phyloP scores from a whole-genome alignment of 352 stramenopile genomes.

The Globisporangium cylindrosporum region DNA sequence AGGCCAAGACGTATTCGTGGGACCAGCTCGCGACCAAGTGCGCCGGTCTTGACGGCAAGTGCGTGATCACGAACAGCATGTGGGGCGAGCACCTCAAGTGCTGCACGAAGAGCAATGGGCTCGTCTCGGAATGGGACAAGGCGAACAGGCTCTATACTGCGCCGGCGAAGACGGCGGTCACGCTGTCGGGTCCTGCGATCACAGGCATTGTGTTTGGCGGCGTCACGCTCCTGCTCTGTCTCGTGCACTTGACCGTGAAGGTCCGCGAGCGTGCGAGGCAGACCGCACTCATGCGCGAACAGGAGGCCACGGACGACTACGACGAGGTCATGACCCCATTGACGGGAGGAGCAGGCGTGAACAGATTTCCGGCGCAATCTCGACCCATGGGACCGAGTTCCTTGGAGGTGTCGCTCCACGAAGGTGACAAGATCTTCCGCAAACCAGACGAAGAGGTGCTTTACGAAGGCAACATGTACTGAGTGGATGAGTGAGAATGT shows the following conservation, averaged over 20 bases:
- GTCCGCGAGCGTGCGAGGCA: conserved; percentile 71
- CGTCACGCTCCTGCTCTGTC: conserved; percentile 63
- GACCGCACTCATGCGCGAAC: conserved; percentile 83
- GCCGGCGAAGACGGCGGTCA: conserved; percentile 34
- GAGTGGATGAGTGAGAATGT: conserved; percentile 8
- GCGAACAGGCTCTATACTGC: conserved; percentile 63
- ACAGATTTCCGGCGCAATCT: background rate
- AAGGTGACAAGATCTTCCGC: conserved; percentile 84
- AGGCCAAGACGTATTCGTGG: conserved; percentile 77
- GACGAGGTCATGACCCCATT: conserved; percentile 87
- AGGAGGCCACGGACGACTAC: conserved; percentile 85
- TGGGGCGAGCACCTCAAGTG: conserved; percentile 82
- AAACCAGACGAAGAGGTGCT: conserved; percentile 79
- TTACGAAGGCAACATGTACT: conserved; percentile 86
- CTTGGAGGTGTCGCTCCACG: conserved; percentile 77
- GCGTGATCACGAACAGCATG: conserved; percentile 77
- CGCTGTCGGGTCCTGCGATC: conserved; percentile 59
- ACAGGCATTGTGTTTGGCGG: conserved; percentile 75
- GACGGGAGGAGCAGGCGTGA: conserved; percentile 20
- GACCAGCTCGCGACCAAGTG: conserved; percentile 79
- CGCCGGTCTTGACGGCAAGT: conserved; percentile 66
- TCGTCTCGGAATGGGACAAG: conserved; percentile 68
- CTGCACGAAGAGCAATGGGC: conserved; percentile 50
- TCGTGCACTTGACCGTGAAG: conserved; percentile 80
- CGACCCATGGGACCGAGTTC: conserved; percentile 42